phyloP scores from a whole-genome alignment of 805 yeast species.

The Teunomyces gatunensis region DNA sequence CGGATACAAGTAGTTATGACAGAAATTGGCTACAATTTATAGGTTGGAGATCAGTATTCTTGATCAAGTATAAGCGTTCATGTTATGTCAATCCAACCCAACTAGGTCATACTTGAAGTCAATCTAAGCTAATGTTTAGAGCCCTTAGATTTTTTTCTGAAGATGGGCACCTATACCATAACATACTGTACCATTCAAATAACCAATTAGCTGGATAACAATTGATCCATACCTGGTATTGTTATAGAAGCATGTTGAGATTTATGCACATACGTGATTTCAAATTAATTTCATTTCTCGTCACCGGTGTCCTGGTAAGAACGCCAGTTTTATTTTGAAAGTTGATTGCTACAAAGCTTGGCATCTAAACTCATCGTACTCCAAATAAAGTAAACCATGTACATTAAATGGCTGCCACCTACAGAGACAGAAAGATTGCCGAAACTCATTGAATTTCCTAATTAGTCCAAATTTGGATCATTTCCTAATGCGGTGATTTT shows the following conservation, averaged over 20 bases:
- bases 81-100: no score
- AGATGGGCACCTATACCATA: no score
- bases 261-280: not conserved
- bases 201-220: no score
- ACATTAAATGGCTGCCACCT: not conserved
- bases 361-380: not conserved
- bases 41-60: no score
- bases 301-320: not conserved
- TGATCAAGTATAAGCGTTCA: no score
- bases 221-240: no score
- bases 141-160: no score
- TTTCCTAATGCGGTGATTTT: constrained; percentile 3
- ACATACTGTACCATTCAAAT: no score
- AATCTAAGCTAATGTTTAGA: no score
- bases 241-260: no score
- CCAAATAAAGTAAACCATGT: not conserved
- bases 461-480: not conserved
- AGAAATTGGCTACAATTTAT: no score
- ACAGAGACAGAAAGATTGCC: not conserved
- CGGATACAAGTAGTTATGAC: not conserved
- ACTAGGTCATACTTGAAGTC: no score
- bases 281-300: not conserved
- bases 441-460: not conserved
- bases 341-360: not conserved
- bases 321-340: not conserved